Percentiles rank a stretch among this genome's conserved stretches.
Evolutionary conservation across 2,329 filamentous ascomycete species (phyloP).

Genomic region (Aureobasidium sp.): DNA sequence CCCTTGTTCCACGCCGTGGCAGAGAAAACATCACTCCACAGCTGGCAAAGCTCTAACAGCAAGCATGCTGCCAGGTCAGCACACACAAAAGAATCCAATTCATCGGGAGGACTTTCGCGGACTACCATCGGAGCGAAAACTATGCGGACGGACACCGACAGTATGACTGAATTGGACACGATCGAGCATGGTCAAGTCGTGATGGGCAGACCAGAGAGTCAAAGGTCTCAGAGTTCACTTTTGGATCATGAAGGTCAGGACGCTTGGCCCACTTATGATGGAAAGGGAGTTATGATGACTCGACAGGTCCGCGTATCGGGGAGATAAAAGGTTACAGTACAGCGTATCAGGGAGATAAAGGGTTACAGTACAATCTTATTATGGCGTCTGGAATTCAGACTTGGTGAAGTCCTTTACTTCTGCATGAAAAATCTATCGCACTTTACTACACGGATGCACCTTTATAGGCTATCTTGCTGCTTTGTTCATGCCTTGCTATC

Average conservation of each 20-base stretch:
- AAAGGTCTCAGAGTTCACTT: background rate
- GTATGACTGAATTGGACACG: background rate
- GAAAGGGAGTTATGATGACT: background rate
- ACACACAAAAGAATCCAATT: conserved; percentile 6
- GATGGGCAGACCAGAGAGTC: background rate
- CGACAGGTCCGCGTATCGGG: background rate
- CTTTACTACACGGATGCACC: background rate
- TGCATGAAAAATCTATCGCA: background rate
- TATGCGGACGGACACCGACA: background rate
- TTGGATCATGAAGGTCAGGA: background rate
- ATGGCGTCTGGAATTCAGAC: background rate
- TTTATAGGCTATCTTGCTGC: background rate
- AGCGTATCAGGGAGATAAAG: background rate
- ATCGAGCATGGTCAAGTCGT: background rate
- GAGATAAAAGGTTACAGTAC: background rate
- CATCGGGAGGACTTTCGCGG: background rate
- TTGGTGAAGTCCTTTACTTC: background rate
- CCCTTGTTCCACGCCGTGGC: conserved; percentile 15
- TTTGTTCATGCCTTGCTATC: background rate
- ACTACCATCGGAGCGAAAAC: background rate
- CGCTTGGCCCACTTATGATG: background rate
- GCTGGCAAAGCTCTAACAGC: background rate
- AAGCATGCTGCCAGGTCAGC: conserved; percentile 1
- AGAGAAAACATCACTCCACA: background rate
- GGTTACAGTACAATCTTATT: background rate